These are phyloP conservation scores for Fragaria iinumae DNA, from an alignment of 306 rosid genomes.

Conservation along the genomic window DNA sequence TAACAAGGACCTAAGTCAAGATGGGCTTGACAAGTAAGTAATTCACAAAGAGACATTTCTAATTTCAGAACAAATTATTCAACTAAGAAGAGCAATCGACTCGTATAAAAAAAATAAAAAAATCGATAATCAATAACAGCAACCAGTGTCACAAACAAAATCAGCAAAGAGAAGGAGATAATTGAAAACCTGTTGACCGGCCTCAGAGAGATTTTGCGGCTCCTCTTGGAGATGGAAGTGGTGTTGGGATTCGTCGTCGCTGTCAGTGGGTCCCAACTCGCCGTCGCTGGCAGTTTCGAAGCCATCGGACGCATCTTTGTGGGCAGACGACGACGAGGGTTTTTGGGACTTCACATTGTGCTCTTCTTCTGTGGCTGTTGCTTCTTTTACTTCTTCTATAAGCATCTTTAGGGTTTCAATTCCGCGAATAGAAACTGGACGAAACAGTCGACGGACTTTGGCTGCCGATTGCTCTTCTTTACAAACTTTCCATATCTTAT, in stretches of 20 bases:
- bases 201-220: not conserved
- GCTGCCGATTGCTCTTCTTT: not conserved
- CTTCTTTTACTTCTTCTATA: slow-evolving; percentile 19
- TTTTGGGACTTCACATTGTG: slow-evolving; percentile 18
- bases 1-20: not conserved
- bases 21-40: not conserved
- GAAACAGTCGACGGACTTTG: not conserved
- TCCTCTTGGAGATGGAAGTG: not conserved
- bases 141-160: not conserved
- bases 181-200: slow-evolving; percentile 7
- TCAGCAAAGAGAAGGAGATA: not conserved
- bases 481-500: no score
- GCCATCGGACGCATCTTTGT: slow-evolving; percentile 39
- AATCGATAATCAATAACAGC: no score
- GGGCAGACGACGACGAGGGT: slow-evolving; percentile 18
- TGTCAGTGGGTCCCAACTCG: slow-evolving; percentile 37
- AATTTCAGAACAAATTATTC: not conserved
- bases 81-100: no score
- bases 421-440: not conserved
- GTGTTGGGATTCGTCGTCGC: slow-evolving; percentile 10
- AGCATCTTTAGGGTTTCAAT: not conserved
- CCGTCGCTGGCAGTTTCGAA: slow-evolving; percentile 64
- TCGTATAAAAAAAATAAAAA: no score
- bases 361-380: slow-evolving; percentile 22
- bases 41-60: no score